Base-by-base conservation (phyloP, 2,329 filamentous ascomycete genomes). In the Cladosporium sp. region DNA sequence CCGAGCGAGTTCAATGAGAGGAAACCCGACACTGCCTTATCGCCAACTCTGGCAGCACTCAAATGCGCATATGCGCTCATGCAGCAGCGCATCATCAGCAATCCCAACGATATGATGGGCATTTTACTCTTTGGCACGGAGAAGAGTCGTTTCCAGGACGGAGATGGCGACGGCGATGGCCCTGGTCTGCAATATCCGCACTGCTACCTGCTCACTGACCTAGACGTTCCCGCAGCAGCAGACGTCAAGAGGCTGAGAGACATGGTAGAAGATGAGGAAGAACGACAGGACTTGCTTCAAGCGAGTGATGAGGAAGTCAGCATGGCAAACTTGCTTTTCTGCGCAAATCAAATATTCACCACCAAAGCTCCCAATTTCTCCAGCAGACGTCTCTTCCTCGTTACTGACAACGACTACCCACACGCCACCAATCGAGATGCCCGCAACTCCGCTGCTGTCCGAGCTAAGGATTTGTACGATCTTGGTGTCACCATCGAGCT, bases 51-150 rank as follows among this genome's bases (percentile, higher is more conserved):
- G 46, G 91, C 92, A 13, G 91, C 93, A 3, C 72, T 98, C 43
- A 95, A 95, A 76, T 96, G 89, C 61, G 93, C 92, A 51, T 95
- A 95, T 63, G 83, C 89, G 63, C 76, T 98, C 47, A 96, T 98
- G 88, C 89, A 97, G 71, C 92, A 97, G 72, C 88, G 93, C 60
- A 97, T 98, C 68, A 97, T 98, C 60, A 92, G 92, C 3, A 92
- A 91, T 54, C 93, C 93, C 1, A 91, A 85, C 63, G 93, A 98
- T 55, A 94, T 96, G 88, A 96, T 98, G 80, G 91, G 92, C 2
- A 86, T 98, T 20, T 68, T 98, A 32, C 76, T 98, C 0, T 98
- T 94, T 65, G 91, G 91, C 7, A 98, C 93, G 0, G 77, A 94
- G 62, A 80, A 88, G 69, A 88, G 89, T 33, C 90, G 85, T 59